phyloP scores from a whole-genome alignment of 768 basidiomycete species.

The Phallus indusiatus region DNA sequence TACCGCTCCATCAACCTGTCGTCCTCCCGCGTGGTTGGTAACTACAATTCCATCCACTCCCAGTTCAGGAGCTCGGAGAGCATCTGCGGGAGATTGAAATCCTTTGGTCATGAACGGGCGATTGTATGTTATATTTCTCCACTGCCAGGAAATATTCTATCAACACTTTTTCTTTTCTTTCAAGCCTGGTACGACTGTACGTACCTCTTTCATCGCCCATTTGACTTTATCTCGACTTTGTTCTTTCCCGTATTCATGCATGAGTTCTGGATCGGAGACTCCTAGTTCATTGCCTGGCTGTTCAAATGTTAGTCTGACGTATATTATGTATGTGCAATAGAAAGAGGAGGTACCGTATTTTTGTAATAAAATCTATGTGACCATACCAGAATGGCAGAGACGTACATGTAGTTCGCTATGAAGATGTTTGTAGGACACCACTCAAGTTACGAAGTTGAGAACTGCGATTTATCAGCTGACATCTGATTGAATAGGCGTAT shows the following conservation, averaged over 20 bases:
- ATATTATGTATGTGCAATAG: not conserved
- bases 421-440: too few relatives aligned
- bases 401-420: conserved; percentile 35
- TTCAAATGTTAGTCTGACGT: not conserved
- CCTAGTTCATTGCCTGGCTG: conserved; percentile 38
- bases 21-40: too few relatives aligned
- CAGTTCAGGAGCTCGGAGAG: conserved; percentile 33
- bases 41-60: too few relatives aligned
- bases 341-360: conserved; percentile 15
- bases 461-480: conserved; percentile 14
- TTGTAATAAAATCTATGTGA: conserved; percentile 30
- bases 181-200: conserved; percentile 29
- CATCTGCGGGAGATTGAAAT: conserved; percentile 38
- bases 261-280: conserved; percentile 41
- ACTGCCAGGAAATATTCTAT: conserved; percentile 21
- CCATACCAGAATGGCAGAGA: too few relatives aligned
- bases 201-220: conserved; percentile 40
- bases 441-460: conserved; percentile 37
- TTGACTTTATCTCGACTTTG: conserved; percentile 32
- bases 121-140: conserved; percentile 39
- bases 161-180: too few relatives aligned
- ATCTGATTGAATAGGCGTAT: conserved; percentile 12
- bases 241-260: conserved; percentile 35
- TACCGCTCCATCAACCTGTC: too few relatives aligned
- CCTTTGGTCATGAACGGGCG: too few relatives aligned